These are phyloP conservation scores for Boletus putidus DNA, from an alignment of 1,284 basidiomycete species.

Conservation along the genomic window DNA sequence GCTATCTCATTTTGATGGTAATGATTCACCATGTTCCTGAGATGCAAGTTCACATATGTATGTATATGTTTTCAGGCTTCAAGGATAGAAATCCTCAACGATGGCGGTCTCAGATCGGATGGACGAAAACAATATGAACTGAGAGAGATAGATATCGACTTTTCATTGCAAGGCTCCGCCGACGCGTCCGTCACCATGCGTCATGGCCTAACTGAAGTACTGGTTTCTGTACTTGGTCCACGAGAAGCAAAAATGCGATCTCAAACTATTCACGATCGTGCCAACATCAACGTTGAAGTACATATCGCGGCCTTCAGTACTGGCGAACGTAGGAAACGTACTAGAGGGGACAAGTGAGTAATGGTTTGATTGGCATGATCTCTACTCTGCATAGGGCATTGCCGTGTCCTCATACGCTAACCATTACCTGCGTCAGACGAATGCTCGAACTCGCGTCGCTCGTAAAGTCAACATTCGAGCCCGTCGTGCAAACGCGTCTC, in stretches of 20 bases:
- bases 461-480: slow-evolving; percentile 93
- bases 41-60: background rate
- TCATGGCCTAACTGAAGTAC: slow-evolving; percentile 89
- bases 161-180: slow-evolving; percentile 73
- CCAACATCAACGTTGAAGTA: slow-evolving; percentile 84
- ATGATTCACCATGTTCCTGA: background rate
- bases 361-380: slow-evolving; percentile 1
- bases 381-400: background rate
- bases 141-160: slow-evolving; percentile 77
- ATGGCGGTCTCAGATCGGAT: slow-evolving; percentile 88
- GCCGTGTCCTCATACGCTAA: slow-evolving; percentile 11
- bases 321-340: slow-evolving; percentile 72
- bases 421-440: slow-evolving; percentile 55
- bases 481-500: slow-evolving; percentile 85
- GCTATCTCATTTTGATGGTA: slow-evolving; percentile 19
- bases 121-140: slow-evolving; percentile 89
- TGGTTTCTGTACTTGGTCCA: slow-evolving; percentile 88
- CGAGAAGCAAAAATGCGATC: slow-evolving; percentile 80
- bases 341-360: slow-evolving; percentile 85
- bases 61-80: slow-evolving; percentile 52
- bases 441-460: slow-evolving; percentile 84
- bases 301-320: slow-evolving; percentile 85
- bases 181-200: slow-evolving; percentile 85
- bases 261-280: slow-evolving; percentile 78
- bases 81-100: slow-evolving; percentile 85